These are phyloP conservation scores for Stropharia rugosoannulata DNA, from an alignment of 768 basidiomycete genomes.

Conservation along the genomic window DNA sequence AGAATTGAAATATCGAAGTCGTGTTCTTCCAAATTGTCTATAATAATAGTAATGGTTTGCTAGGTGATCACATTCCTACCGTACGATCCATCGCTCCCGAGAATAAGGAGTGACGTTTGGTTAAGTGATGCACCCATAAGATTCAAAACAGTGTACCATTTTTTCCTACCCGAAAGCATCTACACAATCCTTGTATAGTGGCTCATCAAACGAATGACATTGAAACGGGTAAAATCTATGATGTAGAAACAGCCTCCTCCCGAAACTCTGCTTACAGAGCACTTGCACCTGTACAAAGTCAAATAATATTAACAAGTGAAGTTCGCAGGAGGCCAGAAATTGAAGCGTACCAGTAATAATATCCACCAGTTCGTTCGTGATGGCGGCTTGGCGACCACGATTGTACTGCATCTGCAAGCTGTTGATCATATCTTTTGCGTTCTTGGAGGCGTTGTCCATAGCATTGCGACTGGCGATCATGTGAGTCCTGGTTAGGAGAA, in stretches of 20 bases:
- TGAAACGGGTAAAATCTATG: no score
- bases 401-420: constrained; percentile 93
- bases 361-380: constrained; percentile 93
- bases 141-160: no score
- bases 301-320: neutral
- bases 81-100: no score
- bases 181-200: no score
- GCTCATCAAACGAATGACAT: no score
- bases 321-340: neutral
- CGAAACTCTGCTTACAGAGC: constrained; percentile 33
- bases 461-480: constrained; percentile 74
- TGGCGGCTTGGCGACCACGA: constrained; percentile 96
- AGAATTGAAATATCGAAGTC: no score
- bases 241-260: neutral
- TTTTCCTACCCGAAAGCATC: no score
- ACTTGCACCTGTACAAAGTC: constrained; percentile 36
- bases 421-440: constrained; percentile 92
- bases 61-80: no score
- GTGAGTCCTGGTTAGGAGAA: neutral
- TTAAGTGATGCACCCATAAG: no score
- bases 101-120: no score
- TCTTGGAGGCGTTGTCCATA: constrained; percentile 99
- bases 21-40: no score
- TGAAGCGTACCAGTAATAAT: constrained; percentile 79
- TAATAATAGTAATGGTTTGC: no score